phyloP scores from a whole-genome alignment of 768 basidiomycete genomes.

The Neoboletus subvelutipes region DNA sequence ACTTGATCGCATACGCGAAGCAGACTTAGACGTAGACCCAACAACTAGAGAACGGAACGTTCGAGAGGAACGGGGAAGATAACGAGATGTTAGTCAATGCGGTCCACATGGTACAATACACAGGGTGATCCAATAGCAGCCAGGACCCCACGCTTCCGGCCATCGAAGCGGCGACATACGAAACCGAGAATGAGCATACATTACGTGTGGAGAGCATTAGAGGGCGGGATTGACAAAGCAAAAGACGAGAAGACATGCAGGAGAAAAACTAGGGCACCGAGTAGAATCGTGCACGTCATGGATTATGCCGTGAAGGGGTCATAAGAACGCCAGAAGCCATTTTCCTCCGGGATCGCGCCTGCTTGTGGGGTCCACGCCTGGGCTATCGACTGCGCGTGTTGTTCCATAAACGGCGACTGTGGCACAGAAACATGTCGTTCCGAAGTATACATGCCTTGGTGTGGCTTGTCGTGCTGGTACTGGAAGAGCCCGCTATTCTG shows the following conservation, averaged over 20 bases:
- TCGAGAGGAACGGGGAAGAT: not conserved
- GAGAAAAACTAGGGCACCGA: not conserved
- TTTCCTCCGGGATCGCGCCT: constrained; percentile 17
- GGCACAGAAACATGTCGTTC: constrained; percentile 24
- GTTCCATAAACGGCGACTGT: constrained; percentile 20
- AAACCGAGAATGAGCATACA: constrained; percentile 2
- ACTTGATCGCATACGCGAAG: not conserved
- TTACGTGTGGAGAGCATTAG: not conserved
- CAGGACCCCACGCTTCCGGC: not conserved
- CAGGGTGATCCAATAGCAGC: constrained; percentile 6
- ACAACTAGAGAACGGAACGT: not conserved
- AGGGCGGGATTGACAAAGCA: not conserved
- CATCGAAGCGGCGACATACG: not conserved
- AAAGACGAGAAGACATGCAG: not conserved
- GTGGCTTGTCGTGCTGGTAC: constrained; percentile 26
- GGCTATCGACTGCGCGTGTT: constrained; percentile 8
- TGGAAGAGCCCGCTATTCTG: constrained; percentile 18
- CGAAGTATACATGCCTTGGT: constrained; percentile 20
- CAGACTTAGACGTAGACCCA: constrained; percentile 1
- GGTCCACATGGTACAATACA: constrained; percentile 17
- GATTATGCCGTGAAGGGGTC: constrained; percentile 24
- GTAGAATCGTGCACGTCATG: not conserved
- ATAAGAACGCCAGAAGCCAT: constrained; percentile 27
- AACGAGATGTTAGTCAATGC: not conserved
- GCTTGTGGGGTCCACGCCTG: constrained; percentile 23